Base-by-base conservation (phyloP, 148 eudicot genomes). In the Dianthus caryophyllus region DNA sequence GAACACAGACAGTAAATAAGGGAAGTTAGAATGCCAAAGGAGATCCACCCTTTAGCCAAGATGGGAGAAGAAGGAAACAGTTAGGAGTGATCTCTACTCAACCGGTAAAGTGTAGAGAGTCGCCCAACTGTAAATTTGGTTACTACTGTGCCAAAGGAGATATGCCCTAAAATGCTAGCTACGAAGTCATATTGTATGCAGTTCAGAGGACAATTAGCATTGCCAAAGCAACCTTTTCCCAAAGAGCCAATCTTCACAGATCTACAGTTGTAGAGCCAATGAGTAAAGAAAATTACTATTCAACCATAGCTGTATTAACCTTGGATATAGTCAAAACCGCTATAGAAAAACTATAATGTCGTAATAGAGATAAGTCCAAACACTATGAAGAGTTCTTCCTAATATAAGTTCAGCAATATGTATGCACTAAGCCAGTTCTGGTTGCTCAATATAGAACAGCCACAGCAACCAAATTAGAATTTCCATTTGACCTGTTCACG, bases 221-320 rank as follows among this genome's bases (percentile, higher is more conserved):
- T 82, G 93, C 97, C 93, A 88, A 86, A 83, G 84, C 87, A 88
- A 85, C 83, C 80, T 85, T 88, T 77, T 84, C 89, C 87, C 27
- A 27, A 61, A 61, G 74, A 82, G 79, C 70, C 39, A 76, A 78
- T 66, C 62, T 55, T 71, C 36, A 31, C 50, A 27, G 41, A 55
- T 10, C 30, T 27, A 43, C 47, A 21, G 18, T 48, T 79, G 51
- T 62, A 55, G 54, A 69, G 57, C 26, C 30, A 27, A 39, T 39
- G 46, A 68, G 29, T 13, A 4, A 50, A 56, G 60, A 61, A 30
- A 33, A 78, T 26, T 5, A 38, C 48, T 55, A 21, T 30, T 43
- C 62, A 59, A 65, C 69, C 26, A 62, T 64, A 49, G 66, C 51
- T 48, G 58, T 61, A 70, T 44, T 80, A n/a, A 80, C 88, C 72